Percentiles rank a stretch among this genome's conserved stretches.
phyloP scores from a whole-genome alignment of 345 rosid species.

The Gossypium arboreum region DNA sequence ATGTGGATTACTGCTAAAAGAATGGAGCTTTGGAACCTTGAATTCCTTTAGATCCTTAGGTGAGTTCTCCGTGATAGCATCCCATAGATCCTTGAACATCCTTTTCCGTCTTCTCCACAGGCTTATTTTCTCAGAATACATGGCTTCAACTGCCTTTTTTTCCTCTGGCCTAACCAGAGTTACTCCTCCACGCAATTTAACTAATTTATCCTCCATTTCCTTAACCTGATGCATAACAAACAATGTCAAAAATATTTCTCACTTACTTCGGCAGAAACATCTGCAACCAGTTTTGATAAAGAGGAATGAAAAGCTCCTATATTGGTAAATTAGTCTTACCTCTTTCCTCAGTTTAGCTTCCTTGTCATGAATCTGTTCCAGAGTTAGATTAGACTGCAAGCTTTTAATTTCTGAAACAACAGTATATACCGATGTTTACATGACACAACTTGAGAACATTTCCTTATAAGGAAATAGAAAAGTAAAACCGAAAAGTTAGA shows the following conservation, averaged over 20 bases:
- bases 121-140: constrained; percentile 53
- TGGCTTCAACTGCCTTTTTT: constrained; percentile 51
- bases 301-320: not conserved
- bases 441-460: not conserved
- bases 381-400: constrained; percentile 74
- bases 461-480: not conserved
- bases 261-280: not conserved
- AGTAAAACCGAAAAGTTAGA: constrained; percentile 9
- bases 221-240: constrained; percentile 43
- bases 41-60: constrained; percentile 78
- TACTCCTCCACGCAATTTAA: constrained; percentile 63
- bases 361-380: constrained; percentile 65
- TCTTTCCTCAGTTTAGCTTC: constrained; percentile 57
- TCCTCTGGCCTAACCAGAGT: constrained; percentile 84
- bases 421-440: constrained; percentile 8
- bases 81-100: constrained; percentile 94
- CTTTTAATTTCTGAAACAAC: constrained; percentile 53
- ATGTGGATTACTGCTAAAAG: not conserved
- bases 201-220: constrained; percentile 72
- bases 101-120: constrained; percentile 93
- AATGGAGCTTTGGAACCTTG: constrained; percentile 42
- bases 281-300: not conserved
- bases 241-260: not conserved
- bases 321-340: constrained; percentile 32
- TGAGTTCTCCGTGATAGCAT: constrained; percentile 76